phyloP scores from a whole-genome alignment of 108 stramenopile genomes.

The Cylindrotheca closterium region DNA sequence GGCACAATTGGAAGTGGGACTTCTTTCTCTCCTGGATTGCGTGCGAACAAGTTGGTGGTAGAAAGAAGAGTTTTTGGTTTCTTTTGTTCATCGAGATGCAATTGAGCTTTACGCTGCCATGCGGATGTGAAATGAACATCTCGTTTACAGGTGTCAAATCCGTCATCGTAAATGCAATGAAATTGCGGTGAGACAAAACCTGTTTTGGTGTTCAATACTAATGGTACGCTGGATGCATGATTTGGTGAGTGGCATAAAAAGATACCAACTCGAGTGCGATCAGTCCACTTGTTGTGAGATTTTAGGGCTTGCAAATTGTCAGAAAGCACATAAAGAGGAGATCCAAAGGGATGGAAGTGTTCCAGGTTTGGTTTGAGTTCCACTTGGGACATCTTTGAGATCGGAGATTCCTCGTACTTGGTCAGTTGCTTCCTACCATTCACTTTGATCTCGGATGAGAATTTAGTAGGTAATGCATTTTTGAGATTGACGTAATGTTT shows the following conservation, averaged over 20 bases:
- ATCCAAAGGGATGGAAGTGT: constrained; percentile 28
- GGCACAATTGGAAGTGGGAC: too few relatives aligned
- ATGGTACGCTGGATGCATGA: constrained; percentile 29
- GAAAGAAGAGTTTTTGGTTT: too few relatives aligned
- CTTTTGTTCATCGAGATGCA: too few relatives aligned
- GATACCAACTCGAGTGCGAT: constrained; percentile 31
- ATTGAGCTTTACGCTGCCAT: too few relatives aligned
- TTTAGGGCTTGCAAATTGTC: constrained; percentile 1
- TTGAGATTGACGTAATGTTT: constrained; percentile 2
- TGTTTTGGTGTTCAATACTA: constrained; percentile 34
- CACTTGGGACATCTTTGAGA: constrained; percentile 6
- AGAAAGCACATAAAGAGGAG: constrained; percentile 23
- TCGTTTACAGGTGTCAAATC: too few relatives aligned
- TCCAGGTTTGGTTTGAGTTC: constrained; percentile 7
- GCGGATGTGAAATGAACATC: too few relatives aligned
- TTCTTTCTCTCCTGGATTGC: too few relatives aligned
- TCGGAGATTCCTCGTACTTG: not conserved
- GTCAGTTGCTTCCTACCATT: too few relatives aligned
- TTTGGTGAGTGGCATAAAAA: constrained; percentile 33
- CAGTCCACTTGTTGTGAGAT: constrained; percentile 33
- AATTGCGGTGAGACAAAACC: constrained; percentile 40
- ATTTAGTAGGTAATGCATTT: not conserved
- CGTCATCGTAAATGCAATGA: too few relatives aligned
- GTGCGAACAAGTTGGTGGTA: too few relatives aligned
- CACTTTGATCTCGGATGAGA: too few relatives aligned